phyloP scores from a whole-genome alignment of 2,329 filamentous ascomycete genomes.

The Phialophora chinensis region DNA sequence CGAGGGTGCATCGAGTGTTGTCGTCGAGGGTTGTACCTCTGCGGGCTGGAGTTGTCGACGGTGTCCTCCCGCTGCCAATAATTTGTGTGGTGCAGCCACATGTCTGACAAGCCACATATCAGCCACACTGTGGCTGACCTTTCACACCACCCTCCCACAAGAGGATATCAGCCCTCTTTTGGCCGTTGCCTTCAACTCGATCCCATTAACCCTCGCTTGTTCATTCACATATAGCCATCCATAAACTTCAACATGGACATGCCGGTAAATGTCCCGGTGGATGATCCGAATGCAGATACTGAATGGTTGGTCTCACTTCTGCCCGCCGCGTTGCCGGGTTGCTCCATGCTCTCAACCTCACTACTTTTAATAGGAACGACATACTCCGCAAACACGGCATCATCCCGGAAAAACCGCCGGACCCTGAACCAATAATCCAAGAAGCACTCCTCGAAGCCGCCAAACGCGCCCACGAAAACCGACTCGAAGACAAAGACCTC shows the following conservation, averaged over 20 bases:
- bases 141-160: neutral
- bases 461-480: conserved; percentile 84
- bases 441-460: conserved; percentile 87
- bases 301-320: conserved; percentile 72
- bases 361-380: conserved; percentile 66
- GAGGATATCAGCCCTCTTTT: neutral
- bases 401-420: conserved; percentile 96
- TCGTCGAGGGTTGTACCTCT: conserved; percentile 13
- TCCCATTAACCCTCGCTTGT: neutral
- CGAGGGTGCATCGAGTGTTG: conserved; percentile 14
- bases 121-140: conserved; percentile 21
- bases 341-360: neutral
- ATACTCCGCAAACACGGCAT: conserved; percentile 95
- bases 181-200: neutral
- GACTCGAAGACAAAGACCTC: conserved; percentile 90
- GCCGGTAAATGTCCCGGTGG: conserved; percentile 79
- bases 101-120: conserved; percentile 6
- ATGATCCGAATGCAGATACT: conserved; percentile 95
- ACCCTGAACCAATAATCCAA: conserved; percentile 93
- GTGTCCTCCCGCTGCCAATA: conserved; percentile 29
- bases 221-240: neutral
- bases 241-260: conserved; percentile 56
- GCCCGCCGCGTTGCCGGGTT: neutral
- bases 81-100: conserved; percentile 11
- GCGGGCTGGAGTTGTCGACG: conserved; percentile 27